These are phyloP conservation scores for Balansia obtecta DNA, from an alignment of 2,329 filamentous ascomycete species.

Conservation along the genomic window DNA sequence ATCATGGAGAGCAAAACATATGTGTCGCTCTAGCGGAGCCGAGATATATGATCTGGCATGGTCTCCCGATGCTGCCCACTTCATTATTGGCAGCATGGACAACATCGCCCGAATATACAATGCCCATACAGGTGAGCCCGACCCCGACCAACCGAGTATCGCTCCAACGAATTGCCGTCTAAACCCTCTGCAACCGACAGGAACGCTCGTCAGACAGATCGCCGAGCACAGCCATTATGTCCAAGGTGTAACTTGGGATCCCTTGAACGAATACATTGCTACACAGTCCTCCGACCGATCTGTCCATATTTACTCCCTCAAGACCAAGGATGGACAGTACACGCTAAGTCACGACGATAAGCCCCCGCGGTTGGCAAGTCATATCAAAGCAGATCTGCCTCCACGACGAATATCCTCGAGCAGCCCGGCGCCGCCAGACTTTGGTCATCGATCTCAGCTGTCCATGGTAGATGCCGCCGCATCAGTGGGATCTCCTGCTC, in stretches of 20 bases:
- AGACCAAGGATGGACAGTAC: slow-evolving; percentile 93
- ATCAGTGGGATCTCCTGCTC: slow-evolving; percentile 66
- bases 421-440: slow-evolving; percentile 83
- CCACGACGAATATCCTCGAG: slow-evolving; percentile 78
- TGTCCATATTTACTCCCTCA: slow-evolving; percentile 92
- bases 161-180: slow-evolving; percentile 2
- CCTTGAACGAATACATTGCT: slow-evolving; percentile 92
- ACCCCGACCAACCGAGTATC: neutral
- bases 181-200: slow-evolving; percentile 16
- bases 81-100: slow-evolving; percentile 99
- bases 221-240: slow-evolving; percentile 98
- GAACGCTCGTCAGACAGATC: slow-evolving; percentile 71
- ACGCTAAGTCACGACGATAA: slow-evolving; percentile 56
- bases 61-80: slow-evolving; percentile 93
- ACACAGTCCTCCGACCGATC: slow-evolving; percentile 97
- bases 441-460: slow-evolving; percentile 54
- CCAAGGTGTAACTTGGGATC: slow-evolving; percentile 97
- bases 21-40: slow-evolving; percentile 88
- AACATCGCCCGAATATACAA: slow-evolving; percentile 97
- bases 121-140: slow-evolving; percentile 62
- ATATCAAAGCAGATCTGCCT: slow-evolving; percentile 77
- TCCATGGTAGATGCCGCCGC: slow-evolving; percentile 37
- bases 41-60: slow-evolving; percentile 98
- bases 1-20: slow-evolving; percentile 91
- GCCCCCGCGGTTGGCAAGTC: slow-evolving; percentile 69